Evolutionary conservation across 108 stramenopile species (phyloP), one percentile per base, ranked within the genome.

Genomic region (Stephanodiscus minutulus): DNA sequence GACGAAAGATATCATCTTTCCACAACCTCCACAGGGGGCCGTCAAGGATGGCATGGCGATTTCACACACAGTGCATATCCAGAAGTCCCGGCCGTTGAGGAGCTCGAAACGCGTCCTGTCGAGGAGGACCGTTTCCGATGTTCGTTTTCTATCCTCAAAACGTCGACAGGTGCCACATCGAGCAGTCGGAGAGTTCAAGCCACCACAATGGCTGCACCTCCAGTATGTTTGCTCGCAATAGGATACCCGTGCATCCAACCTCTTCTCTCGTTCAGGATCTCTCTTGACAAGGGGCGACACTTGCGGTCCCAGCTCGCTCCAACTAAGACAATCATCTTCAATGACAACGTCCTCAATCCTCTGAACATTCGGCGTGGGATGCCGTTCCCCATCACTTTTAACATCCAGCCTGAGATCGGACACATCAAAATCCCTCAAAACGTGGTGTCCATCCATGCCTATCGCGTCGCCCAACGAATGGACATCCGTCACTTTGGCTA

Each of bases 1-100:
- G 9, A 76, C 68, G 44, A 76, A 76, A 3, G 68, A 56, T 5
- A 60, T 53, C 33, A 44, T 41, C 31, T 27, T 59, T 9, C 54
- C 46, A 50, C 76, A 76, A 6, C 58, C 24, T 11, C 74, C 62
- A 18, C 76, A 76, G 10, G 63, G 54, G 41, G 55, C 41, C 0
- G 55, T 64, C 39, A 76, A 56, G 29, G 76, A 76, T 21, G 68
- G 64, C 9, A 76, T 68, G 22, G 27, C 52, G 11, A 76, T 35
- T 15, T 62, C 67, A 50, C 76, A 70, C 2, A 44, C 15, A n/a
- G 76, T 76, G 36, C 76, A 76, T 44, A 76, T 76, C 76, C 76
- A 76, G 36, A 53, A 70, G 56, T 76, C 76, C 39, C 68, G 61
- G 22, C 76, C 76, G 58, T 36, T 76, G 55, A 76, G 68, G 17